Percentiles rank a stretch among this genome's conserved stretches.
phyloP scores from a whole-genome alignment of 202 grass and related monocot species.

The Alloteropsis angusta region DNA sequence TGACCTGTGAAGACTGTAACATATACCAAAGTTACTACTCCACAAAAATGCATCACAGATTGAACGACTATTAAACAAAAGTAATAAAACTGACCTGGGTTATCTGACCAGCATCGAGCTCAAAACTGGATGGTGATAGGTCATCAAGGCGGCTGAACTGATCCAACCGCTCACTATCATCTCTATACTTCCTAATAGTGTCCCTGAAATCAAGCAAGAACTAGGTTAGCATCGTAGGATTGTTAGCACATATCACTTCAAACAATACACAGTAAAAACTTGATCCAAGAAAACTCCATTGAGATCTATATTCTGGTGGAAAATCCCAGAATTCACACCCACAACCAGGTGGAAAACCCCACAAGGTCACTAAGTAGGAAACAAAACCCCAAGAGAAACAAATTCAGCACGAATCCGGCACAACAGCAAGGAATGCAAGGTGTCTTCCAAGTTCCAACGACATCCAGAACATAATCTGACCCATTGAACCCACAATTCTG shows the following conservation, averaged over 20 bases:
- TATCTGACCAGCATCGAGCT: slow-evolving; percentile 40
- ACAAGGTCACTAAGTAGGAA: neutral
- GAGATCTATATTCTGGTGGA: neutral
- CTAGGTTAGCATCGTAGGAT: neutral
- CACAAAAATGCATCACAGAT: neutral
- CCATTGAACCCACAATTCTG: neutral
- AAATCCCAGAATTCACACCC: neutral
- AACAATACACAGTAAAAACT: neutral
- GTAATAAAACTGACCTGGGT: slow-evolving; percentile 37
- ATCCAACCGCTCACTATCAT: slow-evolving; percentile 55
- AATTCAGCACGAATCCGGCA: neutral
- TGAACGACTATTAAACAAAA: neutral
- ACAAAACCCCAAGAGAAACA: neutral
- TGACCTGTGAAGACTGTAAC: neutral
- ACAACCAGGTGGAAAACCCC: neutral
- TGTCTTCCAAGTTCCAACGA: too few relatives aligned
- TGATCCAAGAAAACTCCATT: neutral
- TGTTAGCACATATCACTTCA: neutral
- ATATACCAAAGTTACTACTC: slow-evolving; percentile 3
- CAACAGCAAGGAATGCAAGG: too few relatives aligned
- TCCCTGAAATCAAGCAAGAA: slow-evolving; percentile 40
- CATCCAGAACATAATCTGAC: neutral
- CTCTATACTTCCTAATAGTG: slow-evolving; percentile 42
- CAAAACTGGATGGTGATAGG: slow-evolving; percentile 45
- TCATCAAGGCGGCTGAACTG: slow-evolving; percentile 45